Evolutionary conservation across 208 protist genomes (phyloP), one percentile per base, ranked within the genome.

Genomic region (Leishmania tropica): DNA sequence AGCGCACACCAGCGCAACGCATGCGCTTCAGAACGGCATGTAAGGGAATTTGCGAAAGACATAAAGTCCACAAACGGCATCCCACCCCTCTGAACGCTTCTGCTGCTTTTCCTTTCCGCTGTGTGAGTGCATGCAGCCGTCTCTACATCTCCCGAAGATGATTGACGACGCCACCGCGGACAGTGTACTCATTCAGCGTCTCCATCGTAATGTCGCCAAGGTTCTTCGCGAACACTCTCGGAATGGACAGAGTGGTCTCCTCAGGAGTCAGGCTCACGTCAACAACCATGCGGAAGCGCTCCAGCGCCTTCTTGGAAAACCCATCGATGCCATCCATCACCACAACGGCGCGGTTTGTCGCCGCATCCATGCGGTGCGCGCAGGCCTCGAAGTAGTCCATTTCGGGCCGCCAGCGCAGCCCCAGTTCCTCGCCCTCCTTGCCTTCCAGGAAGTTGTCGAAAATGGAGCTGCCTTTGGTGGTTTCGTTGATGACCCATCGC

Each of bases 301-400:
- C 91, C 8, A 98, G 65, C 40, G 87, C 83, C 60, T 86, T 92
- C 79, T 93, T 93, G 21, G 93, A 95, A 60, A 96, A 98, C 45
- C 91, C 91, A 62, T 96, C 89, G 51, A 93, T 93, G 51, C 90
- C 90, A 65, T 96, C 91, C 78, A 97, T 85, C 21, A 98, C 89
- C n/a, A 98, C 80, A 37, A 98, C 88, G 5, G 93, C 90, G 35
- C 93, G 93, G 42, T 82, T 85, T 3, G 71, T 85, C 28, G 87
- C 79, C n/a, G 83, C 79, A 72, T 96, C 91, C 56, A 98, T 88
- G 78, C 85, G 80, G 77, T 86, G 92, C 45, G 92, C 90, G 64
- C 93, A 95, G 19, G 84, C 81, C 53, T 90, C 87, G 64, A 97
- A 98, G 86, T 96, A 98, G 80, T 98, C 93, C 87, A 94, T 91